Conservation (phyloP, 2,329 filamentous ascomycete genomes). For the Ascochyta rabiei region DNA sequence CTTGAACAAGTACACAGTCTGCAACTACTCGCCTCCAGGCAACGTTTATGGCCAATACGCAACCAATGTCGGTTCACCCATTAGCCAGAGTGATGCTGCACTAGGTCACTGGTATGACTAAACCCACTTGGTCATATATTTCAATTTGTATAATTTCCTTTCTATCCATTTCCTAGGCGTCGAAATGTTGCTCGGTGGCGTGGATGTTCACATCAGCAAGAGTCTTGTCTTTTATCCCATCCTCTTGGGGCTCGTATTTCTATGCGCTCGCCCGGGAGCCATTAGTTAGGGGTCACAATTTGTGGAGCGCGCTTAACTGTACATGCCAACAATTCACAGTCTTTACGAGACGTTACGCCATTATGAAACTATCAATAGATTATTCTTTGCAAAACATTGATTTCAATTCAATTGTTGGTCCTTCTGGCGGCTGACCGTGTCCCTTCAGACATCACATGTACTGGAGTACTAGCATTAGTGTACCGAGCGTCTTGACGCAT, state of each 20-base stretch:
- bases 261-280: neutral
- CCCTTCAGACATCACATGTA: too few species aligned
- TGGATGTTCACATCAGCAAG: neutral
- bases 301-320: neutral
- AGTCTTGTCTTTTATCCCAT: neutral
- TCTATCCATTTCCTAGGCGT: neutral
- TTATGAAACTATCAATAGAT: neutral
- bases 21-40: constrained; percentile 79
- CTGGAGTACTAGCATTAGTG: too few species aligned
- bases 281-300: neutral
- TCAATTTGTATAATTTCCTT: neutral
- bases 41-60: constrained; percentile 63
- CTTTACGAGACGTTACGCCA: neutral
- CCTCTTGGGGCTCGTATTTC: neutral
- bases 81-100: constrained; percentile 17
- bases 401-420: neutral
- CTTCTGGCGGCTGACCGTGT: neutral
- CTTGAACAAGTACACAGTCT: constrained; percentile 67
- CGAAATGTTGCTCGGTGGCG: neutral
- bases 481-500: too few species aligned
- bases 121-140: constrained; percentile 8
- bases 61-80: constrained; percentile 57
- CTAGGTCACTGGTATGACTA: constrained; percentile 40
- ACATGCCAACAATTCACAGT: constrained; percentile 5
- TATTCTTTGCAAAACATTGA: neutral